These are phyloP conservation scores for Botrytis sinoallii DNA, from an alignment of 2,329 filamentous ascomycete genomes.

Conservation along the genomic window DNA sequence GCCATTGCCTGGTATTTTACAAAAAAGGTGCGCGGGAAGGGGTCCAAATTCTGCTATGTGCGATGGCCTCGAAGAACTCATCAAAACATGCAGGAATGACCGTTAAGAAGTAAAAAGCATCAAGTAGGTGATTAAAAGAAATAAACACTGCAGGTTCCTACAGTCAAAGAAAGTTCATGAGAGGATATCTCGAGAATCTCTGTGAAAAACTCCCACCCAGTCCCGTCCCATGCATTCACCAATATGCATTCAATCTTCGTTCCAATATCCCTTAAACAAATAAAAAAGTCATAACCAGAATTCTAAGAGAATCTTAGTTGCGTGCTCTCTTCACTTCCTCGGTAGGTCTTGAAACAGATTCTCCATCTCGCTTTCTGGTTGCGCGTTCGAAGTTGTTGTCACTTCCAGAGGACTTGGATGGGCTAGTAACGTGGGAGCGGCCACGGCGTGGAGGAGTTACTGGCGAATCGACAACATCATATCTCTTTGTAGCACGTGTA, in stretches of 20 bases:
- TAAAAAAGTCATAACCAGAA: neutral
- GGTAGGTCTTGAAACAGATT: conserved; percentile 38
- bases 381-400: conserved; percentile 31
- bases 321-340: conserved; percentile 16
- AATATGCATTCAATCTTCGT: conserved; percentile 5
- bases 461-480: conserved; percentile 30
- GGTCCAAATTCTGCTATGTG: conserved; percentile 12
- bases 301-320: neutral
- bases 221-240: neutral
- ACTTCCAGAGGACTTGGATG: conserved; percentile 67
- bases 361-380: conserved; percentile 46
- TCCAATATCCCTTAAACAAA: conserved; percentile 1
- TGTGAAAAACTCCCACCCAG: conserved; percentile 3
- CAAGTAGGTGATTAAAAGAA: conserved; percentile 14
- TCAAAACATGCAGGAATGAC: conserved; percentile 5
- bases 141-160: neutral
- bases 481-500: conserved; percentile 53
- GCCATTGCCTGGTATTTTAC: conserved; percentile 16
- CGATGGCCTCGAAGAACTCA: conserved; percentile 3
- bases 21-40: conserved; percentile 7
- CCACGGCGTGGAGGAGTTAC: conserved; percentile 31
- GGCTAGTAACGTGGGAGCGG: conserved; percentile 35
- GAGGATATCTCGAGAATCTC: conserved; percentile 1
- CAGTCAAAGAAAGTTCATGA: neutral
- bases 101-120: conserved; percentile 11